These are phyloP conservation scores for Mucuna pruriens DNA, from an alignment of 306 rosid species.

Conservation along the genomic window DNA sequence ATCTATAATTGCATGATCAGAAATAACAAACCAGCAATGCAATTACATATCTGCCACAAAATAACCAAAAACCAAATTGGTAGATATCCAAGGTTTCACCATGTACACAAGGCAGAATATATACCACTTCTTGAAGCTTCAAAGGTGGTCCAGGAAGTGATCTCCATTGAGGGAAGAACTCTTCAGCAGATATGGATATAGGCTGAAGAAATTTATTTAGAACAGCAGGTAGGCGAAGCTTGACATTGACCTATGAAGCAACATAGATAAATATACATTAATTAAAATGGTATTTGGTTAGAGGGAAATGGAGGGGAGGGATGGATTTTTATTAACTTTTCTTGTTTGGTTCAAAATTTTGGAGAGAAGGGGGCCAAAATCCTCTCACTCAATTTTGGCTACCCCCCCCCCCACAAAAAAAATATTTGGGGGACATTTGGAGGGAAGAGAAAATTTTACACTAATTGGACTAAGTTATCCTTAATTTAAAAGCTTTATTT, in stretches of 20 bases:
- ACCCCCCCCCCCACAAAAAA: no score
- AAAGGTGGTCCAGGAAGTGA: conserved; percentile 94
- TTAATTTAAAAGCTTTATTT: no score
- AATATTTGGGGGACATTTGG: no score
- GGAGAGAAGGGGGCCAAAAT: not conserved
- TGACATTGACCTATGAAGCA: conserved; percentile 71
- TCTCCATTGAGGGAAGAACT: conserved; percentile 98
- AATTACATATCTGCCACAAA: not conserved
- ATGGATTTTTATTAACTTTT: not conserved
- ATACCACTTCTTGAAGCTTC: conserved; percentile 99
- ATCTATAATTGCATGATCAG: conserved; percentile 28
- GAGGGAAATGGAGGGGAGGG: not conserved
- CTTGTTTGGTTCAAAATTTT: not conserved
- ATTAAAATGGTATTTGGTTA: not conserved
- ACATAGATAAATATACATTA: conserved; percentile 33
- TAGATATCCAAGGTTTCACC: conserved; percentile 16
- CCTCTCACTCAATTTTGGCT: not conserved
- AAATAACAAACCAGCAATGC: conserved; percentile 10
- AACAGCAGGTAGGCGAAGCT: conserved; percentile 95
- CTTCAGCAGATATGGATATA: conserved; percentile 79
- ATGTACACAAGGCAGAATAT: conserved; percentile 40
- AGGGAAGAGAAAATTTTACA: no score
- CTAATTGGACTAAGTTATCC: no score
- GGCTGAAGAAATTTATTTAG: conserved; percentile 94
- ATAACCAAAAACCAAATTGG: not conserved